Base-by-base conservation (phyloP, 768 basidiomycete species). In the Cubamyces lactineus region DNA sequence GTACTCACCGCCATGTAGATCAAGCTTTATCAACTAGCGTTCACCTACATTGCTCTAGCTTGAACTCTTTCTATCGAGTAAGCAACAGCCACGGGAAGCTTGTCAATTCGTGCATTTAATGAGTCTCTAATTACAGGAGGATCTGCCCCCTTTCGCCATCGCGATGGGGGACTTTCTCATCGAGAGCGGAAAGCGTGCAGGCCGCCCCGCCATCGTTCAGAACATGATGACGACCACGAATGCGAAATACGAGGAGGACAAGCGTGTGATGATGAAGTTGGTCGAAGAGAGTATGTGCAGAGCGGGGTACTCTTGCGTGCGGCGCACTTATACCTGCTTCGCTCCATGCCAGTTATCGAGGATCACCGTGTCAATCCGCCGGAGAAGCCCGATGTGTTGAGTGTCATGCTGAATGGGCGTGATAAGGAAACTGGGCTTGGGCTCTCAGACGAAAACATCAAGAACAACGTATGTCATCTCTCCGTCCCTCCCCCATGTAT, bases 21-120 rank as follows among this genome's bases (percentile, higher is more conserved):
- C 3, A 5, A 15, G 9, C 3, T 23, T 34, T 42, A 43, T 3
- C 43, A 5, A 2, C 26, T 5, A 13, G 5, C 26, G 24, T 15
- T 7, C 28, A 28, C 28, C 28, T 28, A 3, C 28, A 7, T 17
- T 3, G 17, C 5, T 4, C 11, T 39, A 79, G 81, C 15, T 62
- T 82, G 42, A 83, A 83, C 66, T 80, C 80, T 0, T 82, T 80
- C 71, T 81, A 81, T 60, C 69, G 68, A 38, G 77, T 77, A 55
- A 28, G 70, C 57, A 19, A 12, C 21, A 26, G 12, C 2, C 12
- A 1, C 15, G 12, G 17, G n/a, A 15, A 17, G n/a, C 8, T 7
- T 23, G 1, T 6, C 23, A 12, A 11, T 24, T 13, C 2, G 15
- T 7, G 11, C 43, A 39, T 38, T 3, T 19, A 13, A 13, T 42